Conservation (phyloP, 2,329 filamentous ascomycete genomes). For the Hymenoscyphus scutula region DNA sequence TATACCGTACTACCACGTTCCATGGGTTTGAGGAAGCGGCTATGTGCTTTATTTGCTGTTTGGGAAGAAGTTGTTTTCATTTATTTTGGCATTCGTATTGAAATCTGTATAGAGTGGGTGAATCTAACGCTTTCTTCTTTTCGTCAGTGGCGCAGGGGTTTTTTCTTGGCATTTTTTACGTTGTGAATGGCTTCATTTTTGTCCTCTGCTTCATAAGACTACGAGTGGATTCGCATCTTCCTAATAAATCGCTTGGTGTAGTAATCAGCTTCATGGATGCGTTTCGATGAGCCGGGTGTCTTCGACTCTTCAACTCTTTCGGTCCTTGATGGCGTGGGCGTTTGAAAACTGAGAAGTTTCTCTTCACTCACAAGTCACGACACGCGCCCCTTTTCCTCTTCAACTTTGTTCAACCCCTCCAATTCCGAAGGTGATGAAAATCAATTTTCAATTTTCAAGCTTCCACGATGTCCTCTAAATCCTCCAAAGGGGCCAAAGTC, state of each 20-base stretch:
- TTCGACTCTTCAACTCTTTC: not conserved
- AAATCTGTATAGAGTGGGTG: no score
- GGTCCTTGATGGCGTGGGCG: not conserved
- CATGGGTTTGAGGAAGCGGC: no score
- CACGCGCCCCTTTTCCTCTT: not conserved
- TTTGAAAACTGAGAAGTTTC: not conserved
- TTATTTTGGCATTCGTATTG: no score
- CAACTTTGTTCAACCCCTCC: not conserved
- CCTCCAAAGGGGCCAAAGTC: not conserved
- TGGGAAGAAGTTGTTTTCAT: no score
- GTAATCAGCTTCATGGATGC: not conserved
- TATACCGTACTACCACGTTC: no score
- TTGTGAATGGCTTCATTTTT: constrained; percentile 14
- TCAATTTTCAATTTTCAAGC: not conserved
- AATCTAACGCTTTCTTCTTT: no score
- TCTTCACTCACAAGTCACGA: not conserved
- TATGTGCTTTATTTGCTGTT: no score
- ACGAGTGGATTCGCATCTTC: no score
- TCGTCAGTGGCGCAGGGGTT: constrained; percentile 1
- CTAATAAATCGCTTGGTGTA: no score
- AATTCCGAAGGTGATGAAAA: no score
- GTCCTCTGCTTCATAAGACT: not conserved
- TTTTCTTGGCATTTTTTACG: constrained; percentile 1
- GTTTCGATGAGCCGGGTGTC: not conserved
- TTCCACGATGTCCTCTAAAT: constrained; percentile 12